These are phyloP conservation scores for Pseudoperonospora humuli DNA, from an alignment of 352 stramenopile genomes.

Conservation along the genomic window DNA sequence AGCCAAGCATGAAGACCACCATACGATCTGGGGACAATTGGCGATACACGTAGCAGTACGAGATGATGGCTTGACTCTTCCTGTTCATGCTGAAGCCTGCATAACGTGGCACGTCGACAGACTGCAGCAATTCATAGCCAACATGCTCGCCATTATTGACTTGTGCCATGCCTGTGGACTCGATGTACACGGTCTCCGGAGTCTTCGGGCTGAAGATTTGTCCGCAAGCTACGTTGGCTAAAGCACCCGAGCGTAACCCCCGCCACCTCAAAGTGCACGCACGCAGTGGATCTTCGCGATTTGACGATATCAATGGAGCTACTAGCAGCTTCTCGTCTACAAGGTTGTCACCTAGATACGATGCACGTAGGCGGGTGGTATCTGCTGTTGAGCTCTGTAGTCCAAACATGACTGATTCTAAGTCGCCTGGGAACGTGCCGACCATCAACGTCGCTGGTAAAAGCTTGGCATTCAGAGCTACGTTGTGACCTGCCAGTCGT, in stretches of 20 bases:
- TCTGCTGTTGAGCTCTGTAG: constrained; percentile 26
- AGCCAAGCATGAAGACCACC: constrained; percentile 27
- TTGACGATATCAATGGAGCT: constrained; percentile 16
- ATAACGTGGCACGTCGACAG: constrained; percentile 17
- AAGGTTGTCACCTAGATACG: constrained; percentile 20
- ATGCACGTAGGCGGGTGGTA: constrained; percentile 16
- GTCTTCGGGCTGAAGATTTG: constrained; percentile 13
- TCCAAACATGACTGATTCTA: constrained; percentile 32
- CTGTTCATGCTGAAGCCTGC: constrained; percentile 7
- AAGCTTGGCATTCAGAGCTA: constrained; percentile 12
- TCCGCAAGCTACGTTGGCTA: constrained; percentile 9
- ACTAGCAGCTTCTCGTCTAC: constrained; percentile 25
- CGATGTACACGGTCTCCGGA: constrained; percentile 25
- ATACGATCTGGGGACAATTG: constrained; percentile 19
- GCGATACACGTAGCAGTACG: constrained; percentile 33
- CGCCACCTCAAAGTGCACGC: constrained; percentile 29
- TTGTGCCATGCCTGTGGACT: constrained; percentile 22
- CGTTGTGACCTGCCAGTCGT: constrained; percentile 12
- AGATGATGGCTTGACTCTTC: constrained; percentile 19
- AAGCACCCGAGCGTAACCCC: constrained; percentile 11
- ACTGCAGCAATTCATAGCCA: constrained; percentile 29
- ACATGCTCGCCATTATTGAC: constrained; percentile 21
- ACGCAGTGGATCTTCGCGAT: constrained; percentile 15
- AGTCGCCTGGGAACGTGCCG: constrained; percentile 20
- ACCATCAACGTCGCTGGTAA: constrained; percentile 24